Base-by-base conservation (phyloP, 2,329 filamentous ascomycete species). In the Trichoderma citrinoviride region DNA sequence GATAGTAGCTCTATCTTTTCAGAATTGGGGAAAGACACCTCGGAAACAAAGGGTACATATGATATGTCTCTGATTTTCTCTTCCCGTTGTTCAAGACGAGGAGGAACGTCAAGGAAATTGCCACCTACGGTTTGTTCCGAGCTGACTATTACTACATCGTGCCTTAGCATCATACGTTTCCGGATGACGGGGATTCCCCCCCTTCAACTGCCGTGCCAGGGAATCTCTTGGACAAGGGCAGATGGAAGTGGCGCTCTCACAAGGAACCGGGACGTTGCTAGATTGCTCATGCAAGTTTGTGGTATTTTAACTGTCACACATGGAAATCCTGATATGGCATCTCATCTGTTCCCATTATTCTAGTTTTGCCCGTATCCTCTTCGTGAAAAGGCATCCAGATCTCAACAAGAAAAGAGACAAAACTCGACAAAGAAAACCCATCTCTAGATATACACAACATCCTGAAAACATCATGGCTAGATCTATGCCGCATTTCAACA, bases 401-500 rank as follows among this genome's bases (percentile, higher is more conserved):
- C 37, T 53, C 44, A 25, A 53, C 29, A 27, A 17, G 19, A 41
- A 52, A 21, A 23, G 7, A 15, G 7, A 15, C 12, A 57, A 17
- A 7, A 25, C 12, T 4, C 21, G 25, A 46, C 27, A 41, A 1
- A n/a, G 3, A 27, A 17, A 27, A 25, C 0, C n/a, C 6, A 29
- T 8, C 25, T 40, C 49, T 43, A 53, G 49, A 44, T 54, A 62
- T 54, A 50, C 41, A 61, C 25, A 33, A 52, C 47, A 58, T 33
- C 33, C 40, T 53, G 33, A 10, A 10, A 53, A 33, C 49, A 46
- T 54, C 47, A 61, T 23, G 49, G 27, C 19, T 25, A 10, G 5
- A 44, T 21, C 43, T 27, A 29, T 33, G 14, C 33, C 17, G 23
- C 17, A 15, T 27, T 53, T 47, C 57, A 25, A 8, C 23, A 52